A percentile compares a stretch with the other conserved stretches of the same genome.
phyloP scores from a whole-genome alignment of 257 asterid genomes.

The Scutellaria galericulata region DNA sequence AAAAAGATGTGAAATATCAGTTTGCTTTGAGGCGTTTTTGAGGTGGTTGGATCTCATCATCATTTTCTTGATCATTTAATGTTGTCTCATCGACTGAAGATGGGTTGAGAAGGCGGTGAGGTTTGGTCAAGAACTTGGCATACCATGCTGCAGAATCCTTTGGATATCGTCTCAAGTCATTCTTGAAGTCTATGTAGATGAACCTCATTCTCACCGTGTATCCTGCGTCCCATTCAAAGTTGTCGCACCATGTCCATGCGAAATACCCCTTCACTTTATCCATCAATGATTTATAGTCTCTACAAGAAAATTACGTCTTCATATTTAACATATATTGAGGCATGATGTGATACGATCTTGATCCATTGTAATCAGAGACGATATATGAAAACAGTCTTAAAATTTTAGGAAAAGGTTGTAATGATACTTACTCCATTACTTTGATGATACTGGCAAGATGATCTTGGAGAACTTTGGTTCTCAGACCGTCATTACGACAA shows the following conservation, averaged over 20 bases:
- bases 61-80: not conserved
- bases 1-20: not conserved
- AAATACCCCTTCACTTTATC: constrained; percentile 41
- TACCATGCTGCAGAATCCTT: constrained; percentile 38
- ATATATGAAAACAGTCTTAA: too few species aligned
- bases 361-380: too few species aligned
- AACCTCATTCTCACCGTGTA: constrained; percentile 46
- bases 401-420: not conserved
- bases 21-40: not conserved
- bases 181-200: constrained; percentile 38
- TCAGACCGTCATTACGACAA: not conserved
- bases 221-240: constrained; percentile 46
- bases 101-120: not conserved
- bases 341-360: too few species aligned
- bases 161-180: constrained; percentile 33
- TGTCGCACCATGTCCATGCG: constrained; percentile 50
- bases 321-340: too few species aligned
- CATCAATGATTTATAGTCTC: not conserved
- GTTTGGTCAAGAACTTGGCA: constrained; percentile 17
- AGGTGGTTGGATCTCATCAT: not conserved
- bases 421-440: constrained; percentile 30
- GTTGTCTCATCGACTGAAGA: not conserved
- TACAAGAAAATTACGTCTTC: not conserved
- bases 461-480: constrained; percentile 28
- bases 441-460: constrained; percentile 30